Percentiles rank a stretch among this genome's conserved stretches.
These are phyloP conservation scores for Calonectria hongkongensis DNA, from an alignment of 2,329 filamentous ascomycete species.

Conservation along the genomic window DNA sequence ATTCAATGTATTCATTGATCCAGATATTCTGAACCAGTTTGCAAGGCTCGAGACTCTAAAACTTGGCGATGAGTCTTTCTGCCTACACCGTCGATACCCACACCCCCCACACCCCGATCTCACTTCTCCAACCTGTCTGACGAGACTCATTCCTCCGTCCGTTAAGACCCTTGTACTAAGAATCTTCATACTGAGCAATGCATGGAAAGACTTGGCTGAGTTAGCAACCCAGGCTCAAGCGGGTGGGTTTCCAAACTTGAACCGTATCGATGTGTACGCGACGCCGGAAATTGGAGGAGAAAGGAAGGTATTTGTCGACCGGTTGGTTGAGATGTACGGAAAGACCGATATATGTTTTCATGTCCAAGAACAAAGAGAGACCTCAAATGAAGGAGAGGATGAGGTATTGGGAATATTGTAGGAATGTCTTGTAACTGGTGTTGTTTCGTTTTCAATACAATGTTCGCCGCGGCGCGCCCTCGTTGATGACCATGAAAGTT, in stretches of 20 bases:
- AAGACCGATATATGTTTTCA: neutral
- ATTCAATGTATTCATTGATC: neutral
- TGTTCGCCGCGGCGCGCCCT: neutral
- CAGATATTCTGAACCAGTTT: neutral
- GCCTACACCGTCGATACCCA: neutral
- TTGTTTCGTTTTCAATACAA: neutral
- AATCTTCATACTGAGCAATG: neutral
- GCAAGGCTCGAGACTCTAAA: neutral
- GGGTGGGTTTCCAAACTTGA: constrained; percentile 1
- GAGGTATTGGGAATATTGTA: neutral
- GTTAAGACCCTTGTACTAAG: neutral
- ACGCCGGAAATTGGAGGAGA: neutral
- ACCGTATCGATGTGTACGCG: neutral
- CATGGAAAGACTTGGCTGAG: neutral
- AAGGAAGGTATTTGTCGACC: neutral
- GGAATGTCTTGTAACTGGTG: neutral
- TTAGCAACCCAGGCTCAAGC: neutral
- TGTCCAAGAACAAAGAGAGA: neutral
- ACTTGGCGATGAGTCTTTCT: constrained; percentile 12
- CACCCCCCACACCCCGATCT: no score
- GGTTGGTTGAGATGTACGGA: neutral
- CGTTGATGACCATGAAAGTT: neutral
- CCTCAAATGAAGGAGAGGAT: neutral
- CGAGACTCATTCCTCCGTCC: neutral
- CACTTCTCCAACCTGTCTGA: neutral